phyloP scores from a whole-genome alignment of 2,329 filamentous ascomycete genomes.

The Calonectria pseudoturangicola region DNA sequence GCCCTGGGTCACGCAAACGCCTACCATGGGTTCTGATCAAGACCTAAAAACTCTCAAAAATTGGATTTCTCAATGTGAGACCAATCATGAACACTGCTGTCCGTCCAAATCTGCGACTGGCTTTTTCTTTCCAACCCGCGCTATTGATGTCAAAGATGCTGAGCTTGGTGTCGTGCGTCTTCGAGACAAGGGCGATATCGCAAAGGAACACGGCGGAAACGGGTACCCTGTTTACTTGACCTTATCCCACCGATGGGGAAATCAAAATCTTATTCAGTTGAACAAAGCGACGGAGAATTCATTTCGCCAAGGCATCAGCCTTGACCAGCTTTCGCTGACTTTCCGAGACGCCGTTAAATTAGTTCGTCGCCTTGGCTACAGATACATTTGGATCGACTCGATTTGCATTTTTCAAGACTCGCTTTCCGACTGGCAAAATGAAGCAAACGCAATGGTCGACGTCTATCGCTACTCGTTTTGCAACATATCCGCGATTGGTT shows the following conservation, averaged over 20 bases:
- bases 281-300: neutral
- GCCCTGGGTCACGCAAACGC: neutral
- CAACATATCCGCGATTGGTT: neutral
- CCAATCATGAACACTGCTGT: neutral
- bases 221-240: neutral
- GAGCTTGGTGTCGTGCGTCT: neutral
- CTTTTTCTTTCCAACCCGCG: neutral
- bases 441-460: neutral
- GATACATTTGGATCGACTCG: constrained; percentile 3
- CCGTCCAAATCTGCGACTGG: neutral
- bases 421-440: neutral
- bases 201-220: neutral
- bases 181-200: neutral
- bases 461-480: neutral
- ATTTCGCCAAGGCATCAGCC: neutral
- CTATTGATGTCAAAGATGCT: neutral
- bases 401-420: constrained; percentile 12
- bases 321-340: neutral
- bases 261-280: neutral
- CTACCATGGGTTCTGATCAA: neutral
- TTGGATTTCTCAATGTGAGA: neutral
- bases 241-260: neutral
- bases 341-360: neutral
- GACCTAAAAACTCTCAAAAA: neutral
- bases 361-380: neutral